A percentile compares a stretch with the other conserved stretches of the same genome.
phyloP scores from a whole-genome alignment of 768 basidiomycete species.

The Clitopilus hobsonii region DNA sequence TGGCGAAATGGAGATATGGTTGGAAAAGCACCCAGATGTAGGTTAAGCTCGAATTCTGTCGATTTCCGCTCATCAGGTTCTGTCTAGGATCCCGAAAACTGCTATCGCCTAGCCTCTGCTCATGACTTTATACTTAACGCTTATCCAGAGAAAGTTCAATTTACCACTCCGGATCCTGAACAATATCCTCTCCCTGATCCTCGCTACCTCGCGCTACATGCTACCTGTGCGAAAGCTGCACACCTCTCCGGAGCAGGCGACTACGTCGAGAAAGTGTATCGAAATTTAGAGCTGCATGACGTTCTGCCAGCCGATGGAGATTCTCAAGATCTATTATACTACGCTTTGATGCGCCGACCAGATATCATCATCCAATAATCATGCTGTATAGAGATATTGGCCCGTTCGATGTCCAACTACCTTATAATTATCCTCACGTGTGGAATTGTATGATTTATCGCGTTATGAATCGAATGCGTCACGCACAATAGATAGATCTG shows the following conservation, averaged over 20 bases:
- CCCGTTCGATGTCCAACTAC: too few relatives aligned
- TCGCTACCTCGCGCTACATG: slow-evolving; percentile 24
- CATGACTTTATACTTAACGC: background rate
- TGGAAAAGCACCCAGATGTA: slow-evolving; percentile 6
- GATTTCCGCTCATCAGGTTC: background rate
- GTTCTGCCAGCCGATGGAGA: slow-evolving; percentile 16
- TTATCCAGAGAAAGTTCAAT: background rate
- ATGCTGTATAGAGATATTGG: background rate
- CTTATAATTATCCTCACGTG: too few relatives aligned
- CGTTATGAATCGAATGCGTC: too few relatives aligned
- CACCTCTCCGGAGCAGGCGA: slow-evolving; percentile 28
- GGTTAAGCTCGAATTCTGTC: background rate
- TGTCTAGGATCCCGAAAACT: slow-evolving; percentile 2
- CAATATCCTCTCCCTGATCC: slow-evolving; percentile 20
- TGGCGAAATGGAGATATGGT: slow-evolving; percentile 14
- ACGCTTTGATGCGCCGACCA: slow-evolving; percentile 5
- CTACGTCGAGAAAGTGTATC: slow-evolving; percentile 16
- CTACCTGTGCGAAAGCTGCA: slow-evolving; percentile 23
- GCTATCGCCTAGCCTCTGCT: slow-evolving; percentile 4
- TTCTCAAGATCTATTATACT: slow-evolving; percentile 13
- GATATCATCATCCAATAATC: background rate
- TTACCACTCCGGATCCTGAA: background rate
- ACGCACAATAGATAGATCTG: too few relatives aligned
- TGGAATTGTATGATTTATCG: too few relatives aligned
- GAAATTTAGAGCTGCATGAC: slow-evolving; percentile 15